phyloP scores from a whole-genome alignment of 306 rosid species.

The Lathyrus oleraceus region DNA sequence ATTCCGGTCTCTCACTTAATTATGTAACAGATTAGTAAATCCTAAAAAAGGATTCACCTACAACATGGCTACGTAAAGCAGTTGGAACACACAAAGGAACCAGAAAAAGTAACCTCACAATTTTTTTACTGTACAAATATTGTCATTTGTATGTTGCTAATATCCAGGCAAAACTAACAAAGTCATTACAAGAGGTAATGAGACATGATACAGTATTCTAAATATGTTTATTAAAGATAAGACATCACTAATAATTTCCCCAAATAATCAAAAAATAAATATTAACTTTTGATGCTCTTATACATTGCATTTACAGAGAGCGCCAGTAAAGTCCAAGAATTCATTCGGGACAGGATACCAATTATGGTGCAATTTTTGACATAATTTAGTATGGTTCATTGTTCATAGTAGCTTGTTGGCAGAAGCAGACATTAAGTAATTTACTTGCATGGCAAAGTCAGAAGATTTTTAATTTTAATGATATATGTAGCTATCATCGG shows the following conservation, averaged over 20 bases:
- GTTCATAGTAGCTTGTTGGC: neutral
- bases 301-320: neutral
- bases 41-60: neutral
- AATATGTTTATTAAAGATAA: neutral
- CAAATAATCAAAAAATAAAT: neutral
- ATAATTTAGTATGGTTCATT: neutral
- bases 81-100: neutral
- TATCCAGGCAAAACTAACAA: neutral
- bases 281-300: neutral
- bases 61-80: neutral
- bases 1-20: neutral
- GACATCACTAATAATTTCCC: neutral
- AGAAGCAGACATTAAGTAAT: neutral
- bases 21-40: neutral
- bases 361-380: neutral
- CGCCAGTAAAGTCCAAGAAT: neutral
- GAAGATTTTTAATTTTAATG: too few relatives aligned
- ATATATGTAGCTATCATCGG: too few relatives aligned
- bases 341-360: neutral
- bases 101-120: neutral
- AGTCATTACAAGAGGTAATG: neutral
- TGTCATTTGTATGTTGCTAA: neutral
- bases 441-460: neutral
- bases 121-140: neutral
- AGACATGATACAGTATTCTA: neutral